Evolutionary conservation across 768 basidiomycete species (phyloP).

Genomic region (Pisolithus sp.): DNA sequence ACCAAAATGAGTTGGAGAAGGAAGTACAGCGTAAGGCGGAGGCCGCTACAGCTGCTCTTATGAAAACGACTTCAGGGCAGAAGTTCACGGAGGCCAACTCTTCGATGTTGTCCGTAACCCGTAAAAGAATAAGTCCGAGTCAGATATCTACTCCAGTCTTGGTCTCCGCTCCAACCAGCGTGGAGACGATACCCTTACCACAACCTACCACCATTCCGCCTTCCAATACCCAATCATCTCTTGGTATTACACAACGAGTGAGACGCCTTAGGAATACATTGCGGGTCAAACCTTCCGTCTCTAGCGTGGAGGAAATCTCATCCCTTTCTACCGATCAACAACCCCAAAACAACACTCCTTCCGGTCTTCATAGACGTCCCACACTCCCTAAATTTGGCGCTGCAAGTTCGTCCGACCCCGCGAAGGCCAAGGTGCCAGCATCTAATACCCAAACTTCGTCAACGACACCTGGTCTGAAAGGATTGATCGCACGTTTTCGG

Average conservation of each 20-base stretch:
- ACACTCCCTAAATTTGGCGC: slow-evolving; percentile 35
- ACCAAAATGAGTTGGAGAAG: slow-evolving; percentile 50
- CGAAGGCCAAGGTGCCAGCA: slow-evolving; percentile 48
- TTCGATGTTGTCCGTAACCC: slow-evolving; percentile 36
- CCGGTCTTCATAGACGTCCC: slow-evolving; percentile 40
- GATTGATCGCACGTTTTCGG: slow-evolving; percentile 77
- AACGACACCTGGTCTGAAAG: slow-evolving; percentile 66
- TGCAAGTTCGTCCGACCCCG: slow-evolving; percentile 41
- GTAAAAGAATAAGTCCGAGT: slow-evolving; percentile 53
- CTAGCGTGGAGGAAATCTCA: slow-evolving; percentile 46
- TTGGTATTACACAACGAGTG: slow-evolving; percentile 63
- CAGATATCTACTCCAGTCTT: slow-evolving; percentile 63
- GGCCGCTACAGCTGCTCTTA: slow-evolving; percentile 57
- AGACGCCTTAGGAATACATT: slow-evolving; percentile 66
- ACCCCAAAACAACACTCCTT: slow-evolving; percentile 21
- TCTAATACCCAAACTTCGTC: slow-evolving; percentile 58
- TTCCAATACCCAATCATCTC: slow-evolving; percentile 34
- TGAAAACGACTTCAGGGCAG: slow-evolving; percentile 41
- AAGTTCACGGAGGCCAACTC: slow-evolving; percentile 37
- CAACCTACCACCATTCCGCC: slow-evolving; percentile 27
- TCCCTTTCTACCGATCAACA: slow-evolving; percentile 38
- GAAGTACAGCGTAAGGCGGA: slow-evolving; percentile 66
- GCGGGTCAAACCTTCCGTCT: slow-evolving; percentile 43
- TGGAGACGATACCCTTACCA: slow-evolving; percentile 60
- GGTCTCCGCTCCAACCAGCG: slow-evolving; percentile 60